Evolutionary conservation across 352 stramenopile species (phyloP), one percentile per base, ranked within the genome.

Genomic region (Saprolegnia parasitica): DNA sequence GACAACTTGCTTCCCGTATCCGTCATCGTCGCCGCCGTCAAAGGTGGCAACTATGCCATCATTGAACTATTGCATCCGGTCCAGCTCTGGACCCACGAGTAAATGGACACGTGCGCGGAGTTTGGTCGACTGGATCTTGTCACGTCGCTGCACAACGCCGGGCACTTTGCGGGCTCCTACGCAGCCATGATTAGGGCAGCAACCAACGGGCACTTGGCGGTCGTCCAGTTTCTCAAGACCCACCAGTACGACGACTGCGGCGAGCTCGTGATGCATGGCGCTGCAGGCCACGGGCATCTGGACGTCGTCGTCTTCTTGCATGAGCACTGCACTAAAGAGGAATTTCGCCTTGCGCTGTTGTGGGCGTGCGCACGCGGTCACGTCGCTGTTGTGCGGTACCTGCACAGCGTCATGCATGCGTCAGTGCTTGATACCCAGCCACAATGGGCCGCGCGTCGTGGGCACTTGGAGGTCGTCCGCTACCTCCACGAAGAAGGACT

Each of bases 181-280:
- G 80, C 55, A 68, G 71, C 60, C 68, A 77, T 50, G 77, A 77
- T 23, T 87, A 76, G 71, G 67, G 71, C 60, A 78, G 73, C 32
- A 11, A 50, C 61, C 29, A 77, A 81, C 23, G 74, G 76, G 20
- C 65, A 75, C 52, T 24, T 81, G 32, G 29, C 64, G 1, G 56
- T 79, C 18, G 68, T 79, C 4, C 70, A 71, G 24, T 81, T 76
- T 67, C 71, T 81, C 11, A 71, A 80, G 42, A 35, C 2, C 23
- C 18, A 79, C 46, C 60, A 72, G 2, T 35, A 46, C 6, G 72
- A 76, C 68, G 76, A 72, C 10, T 77, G 74, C n/a, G 73, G 62
- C 20, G 20, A 65, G 37, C 39, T 20, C 11, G 57, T 11, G 21
- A 16, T 65, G 3, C 4, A 52, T 10, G 15, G 35, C 1, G 57